Evolutionary conservation across 257 asterid genomes (phyloP).

Genomic region (Plectranthus barbatus): DNA sequence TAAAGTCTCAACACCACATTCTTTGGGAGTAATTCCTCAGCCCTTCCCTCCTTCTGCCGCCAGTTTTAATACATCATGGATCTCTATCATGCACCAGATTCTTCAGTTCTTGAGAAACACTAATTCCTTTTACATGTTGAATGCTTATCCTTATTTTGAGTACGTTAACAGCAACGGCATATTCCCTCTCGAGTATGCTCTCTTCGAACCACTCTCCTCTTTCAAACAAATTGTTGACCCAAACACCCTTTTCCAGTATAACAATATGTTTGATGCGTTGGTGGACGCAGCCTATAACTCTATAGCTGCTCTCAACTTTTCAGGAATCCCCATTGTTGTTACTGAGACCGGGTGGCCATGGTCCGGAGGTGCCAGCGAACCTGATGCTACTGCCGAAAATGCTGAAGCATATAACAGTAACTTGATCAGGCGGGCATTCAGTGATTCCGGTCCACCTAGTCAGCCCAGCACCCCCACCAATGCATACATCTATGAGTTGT

Average conservation of each 20-base stretch:
- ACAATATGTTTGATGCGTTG: conserved; percentile 73
- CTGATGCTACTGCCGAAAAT: conserved; percentile 46
- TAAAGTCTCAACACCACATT: conserved; percentile 68
- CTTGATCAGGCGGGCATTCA: conserved; percentile 52
- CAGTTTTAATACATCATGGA: conserved; percentile 48
- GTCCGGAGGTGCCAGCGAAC: conserved; percentile 48
- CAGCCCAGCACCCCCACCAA: conserved; percentile 38
- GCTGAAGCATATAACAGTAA: conserved; percentile 57
- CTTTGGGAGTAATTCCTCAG: conserved; percentile 51
- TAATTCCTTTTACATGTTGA: conserved; percentile 62
- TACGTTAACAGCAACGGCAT: conserved; percentile 56
- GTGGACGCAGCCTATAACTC: conserved; percentile 75
- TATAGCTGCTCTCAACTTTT: conserved; percentile 47
- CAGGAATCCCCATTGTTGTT: conserved; percentile 61
- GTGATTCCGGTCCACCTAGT: conserved; percentile 73
- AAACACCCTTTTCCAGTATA: conserved; percentile 64
- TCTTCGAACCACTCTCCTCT: conserved; percentile 53
- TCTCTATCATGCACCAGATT: conserved; percentile 48
- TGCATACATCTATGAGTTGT: conserved; percentile 64
- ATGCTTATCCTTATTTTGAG: conserved; percentile 70
- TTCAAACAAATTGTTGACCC: conserved; percentile 76
- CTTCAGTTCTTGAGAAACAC: conserved; percentile 70
- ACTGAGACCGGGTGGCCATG: conserved; percentile 93
- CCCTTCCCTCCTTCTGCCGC: conserved; percentile 85
- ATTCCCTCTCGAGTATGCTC: conserved; percentile 76